Base-by-base conservation (phyloP, 495 filamentous ascomycete genomes). In the Penicillium bovifimosum region DNA sequence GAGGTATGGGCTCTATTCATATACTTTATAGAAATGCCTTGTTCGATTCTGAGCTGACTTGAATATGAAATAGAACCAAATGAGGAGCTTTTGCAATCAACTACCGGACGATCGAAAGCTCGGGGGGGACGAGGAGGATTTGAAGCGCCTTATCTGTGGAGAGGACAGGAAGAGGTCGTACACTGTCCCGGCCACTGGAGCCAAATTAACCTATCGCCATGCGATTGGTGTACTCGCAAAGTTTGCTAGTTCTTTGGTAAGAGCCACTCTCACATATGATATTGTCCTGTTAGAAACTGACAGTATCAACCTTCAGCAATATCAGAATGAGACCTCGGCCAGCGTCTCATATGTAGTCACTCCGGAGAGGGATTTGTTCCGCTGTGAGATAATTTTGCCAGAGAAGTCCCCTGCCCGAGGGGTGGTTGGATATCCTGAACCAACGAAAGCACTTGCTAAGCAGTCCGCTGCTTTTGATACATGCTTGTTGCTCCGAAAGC, bases 401-500 rank as follows among this genome's bases (percentile, higher is more conserved):
- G 80, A 85, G 35, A 78, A 69, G 20, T 90, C 90, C 0, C 90
- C 90, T 0, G 74, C 96, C 41, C 71, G 73, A 52, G 81, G 77
- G 38, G 74, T 83, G 9, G 76, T 80, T 34, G 92, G 93, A 31
- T 61, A 58, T 9, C 67, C 80, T 1, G 79, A 78, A 45, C 48
- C 69, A 2, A 86, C 76, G 45, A 97, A 95, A 62, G 71, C 82
- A 18, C 70, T 81, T 11, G 93, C 93, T n/a, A 96, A 95, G 66
- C 85, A 87, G 56, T 86, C 91, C 7, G 93, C 90, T 11, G 93
- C 93, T 3, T 97, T 93, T 63, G 86, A 93, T 61, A 80, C 86
- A 38, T 96, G 91, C 58, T 55, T 93, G 3, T 50, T 81, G 47
- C 78, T 98, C 5, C 74, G 85, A 20, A 80, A 81, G 50, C 75